Evolutionary conservation across 495 filamentous ascomycete genomes (phyloP).

Genomic region (Podospora bellae-mahoneyi): DNA sequence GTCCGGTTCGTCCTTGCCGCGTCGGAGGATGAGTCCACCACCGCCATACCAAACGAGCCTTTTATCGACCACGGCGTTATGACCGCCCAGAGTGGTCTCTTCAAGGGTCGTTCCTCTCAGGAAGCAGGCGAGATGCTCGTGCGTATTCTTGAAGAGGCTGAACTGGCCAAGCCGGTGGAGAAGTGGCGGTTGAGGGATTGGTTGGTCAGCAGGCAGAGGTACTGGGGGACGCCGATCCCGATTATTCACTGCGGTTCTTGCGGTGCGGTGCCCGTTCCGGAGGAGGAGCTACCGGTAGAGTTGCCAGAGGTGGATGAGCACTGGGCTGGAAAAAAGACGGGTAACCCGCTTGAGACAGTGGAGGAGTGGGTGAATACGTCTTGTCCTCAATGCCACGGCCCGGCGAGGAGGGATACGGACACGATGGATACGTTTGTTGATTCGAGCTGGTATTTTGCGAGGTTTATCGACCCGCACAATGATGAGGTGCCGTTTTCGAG

Average conservation of each 20-base stretch:
- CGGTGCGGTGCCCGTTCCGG: slow-evolving; percentile 74
- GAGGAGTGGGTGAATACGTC: slow-evolving; percentile 70
- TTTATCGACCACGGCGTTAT: slow-evolving; percentile 63
- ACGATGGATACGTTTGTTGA: slow-evolving; percentile 97
- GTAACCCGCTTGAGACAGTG: slow-evolving; percentile 71
- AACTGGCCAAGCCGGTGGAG: slow-evolving; percentile 55
- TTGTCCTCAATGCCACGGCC: slow-evolving; percentile 68
- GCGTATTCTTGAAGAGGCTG: slow-evolving; percentile 51
- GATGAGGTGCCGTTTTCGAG: slow-evolving; percentile 56
- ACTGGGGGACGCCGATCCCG: slow-evolving; percentile 89
- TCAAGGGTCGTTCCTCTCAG: slow-evolving; percentile 55
- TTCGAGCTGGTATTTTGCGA: slow-evolving; percentile 88
- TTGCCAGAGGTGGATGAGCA: slow-evolving; percentile 67
- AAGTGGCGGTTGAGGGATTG: slow-evolving; percentile 81
- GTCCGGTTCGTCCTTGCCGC: slow-evolving; percentile 54
- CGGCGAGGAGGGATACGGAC: slow-evolving; percentile 80
- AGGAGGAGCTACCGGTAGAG: slow-evolving; percentile 69
- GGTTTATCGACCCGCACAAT: slow-evolving; percentile 70
- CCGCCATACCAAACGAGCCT: slow-evolving; percentile 39
- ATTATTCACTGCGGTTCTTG: slow-evolving; percentile 79
- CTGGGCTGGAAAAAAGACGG: slow-evolving; percentile 64
- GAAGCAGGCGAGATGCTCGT: slow-evolving; percentile 63
- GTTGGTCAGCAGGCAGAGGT: slow-evolving; percentile 83
- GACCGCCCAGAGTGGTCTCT: slow-evolving; percentile 60
- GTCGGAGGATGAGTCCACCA: slow-evolving; percentile 45